phyloP scores from a whole-genome alignment of 2,329 filamentous ascomycete genomes.

The Neurospora crassa region DNA sequence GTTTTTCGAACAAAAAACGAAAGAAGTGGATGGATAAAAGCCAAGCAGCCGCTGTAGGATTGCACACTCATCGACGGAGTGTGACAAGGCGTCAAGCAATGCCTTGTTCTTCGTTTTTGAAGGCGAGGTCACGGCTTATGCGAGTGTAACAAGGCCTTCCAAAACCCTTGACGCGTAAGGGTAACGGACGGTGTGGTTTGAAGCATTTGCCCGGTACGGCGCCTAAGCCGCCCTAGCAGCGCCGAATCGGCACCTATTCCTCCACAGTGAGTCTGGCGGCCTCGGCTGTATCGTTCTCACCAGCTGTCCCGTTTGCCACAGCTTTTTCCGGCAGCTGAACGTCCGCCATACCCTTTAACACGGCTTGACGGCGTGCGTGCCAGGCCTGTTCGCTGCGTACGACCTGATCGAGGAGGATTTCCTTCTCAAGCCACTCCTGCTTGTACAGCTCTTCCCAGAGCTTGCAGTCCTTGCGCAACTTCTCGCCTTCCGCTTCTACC shows the following conservation, averaged over 20 bases:
- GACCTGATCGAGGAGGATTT: slow-evolving; percentile 66
- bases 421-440: slow-evolving; percentile 71
- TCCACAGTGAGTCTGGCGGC: not conserved
- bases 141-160: not conserved
- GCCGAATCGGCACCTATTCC: not conserved
- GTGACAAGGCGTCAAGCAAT: not conserved
- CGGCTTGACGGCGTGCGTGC: slow-evolving; percentile 46
- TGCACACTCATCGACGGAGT: not conserved
- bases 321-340: slow-evolving; percentile 26
- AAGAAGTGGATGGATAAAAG: not conserved
- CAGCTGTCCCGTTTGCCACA: slow-evolving; percentile 11
- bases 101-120: not conserved
- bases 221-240: not conserved
- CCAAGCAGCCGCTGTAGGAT: not conserved
- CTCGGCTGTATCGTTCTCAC: not conserved
- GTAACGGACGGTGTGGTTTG: not conserved
- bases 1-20: not conserved
- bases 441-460: slow-evolving; percentile 56
- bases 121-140: not conserved
- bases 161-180: not conserved
- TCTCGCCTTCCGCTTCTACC: slow-evolving; percentile 58
- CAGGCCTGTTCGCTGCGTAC: slow-evolving; percentile 58
- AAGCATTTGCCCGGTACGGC: not conserved
- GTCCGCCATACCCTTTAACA: slow-evolving; percentile 39
- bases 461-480: slow-evolving; percentile 55